Conservation (phyloP, 2,329 filamentous ascomycete genomes). For the Talaromyces sp. region DNA sequence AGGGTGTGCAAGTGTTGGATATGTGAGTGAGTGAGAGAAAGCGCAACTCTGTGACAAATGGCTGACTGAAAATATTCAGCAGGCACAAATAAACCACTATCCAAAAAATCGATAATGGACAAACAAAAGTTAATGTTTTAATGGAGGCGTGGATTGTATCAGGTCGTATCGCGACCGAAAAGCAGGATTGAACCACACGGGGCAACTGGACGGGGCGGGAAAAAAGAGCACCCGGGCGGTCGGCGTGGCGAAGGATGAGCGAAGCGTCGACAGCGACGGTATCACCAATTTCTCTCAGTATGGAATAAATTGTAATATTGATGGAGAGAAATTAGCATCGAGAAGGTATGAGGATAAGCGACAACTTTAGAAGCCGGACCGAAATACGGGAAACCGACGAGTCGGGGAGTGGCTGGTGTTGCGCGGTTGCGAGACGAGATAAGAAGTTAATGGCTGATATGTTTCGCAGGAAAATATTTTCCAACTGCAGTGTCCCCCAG, state of each 20-base stretch:
- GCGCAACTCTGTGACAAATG: constrained; percentile 6
- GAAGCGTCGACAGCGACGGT: neutral
- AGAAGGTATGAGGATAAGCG: constrained; percentile 1
- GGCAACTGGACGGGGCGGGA: constrained; percentile 1
- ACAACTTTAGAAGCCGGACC: neutral
- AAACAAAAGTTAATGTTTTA: too few relatives aligned
- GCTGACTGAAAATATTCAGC: neutral
- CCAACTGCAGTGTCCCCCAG: neutral
- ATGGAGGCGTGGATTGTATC: neutral
- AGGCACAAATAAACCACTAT: neutral
- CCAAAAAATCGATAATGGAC: neutral
- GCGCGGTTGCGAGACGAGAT: neutral
- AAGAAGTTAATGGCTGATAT: neutral
- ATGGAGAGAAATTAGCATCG: neutral
- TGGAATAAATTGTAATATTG: neutral
- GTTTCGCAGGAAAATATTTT: neutral
- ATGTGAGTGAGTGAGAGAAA: neutral
- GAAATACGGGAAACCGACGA: constrained; percentile 1
- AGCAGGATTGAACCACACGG: constrained; percentile 24
- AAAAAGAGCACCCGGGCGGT: constrained; percentile 7
- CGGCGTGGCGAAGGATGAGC: constrained; percentile 8
- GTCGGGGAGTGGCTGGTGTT: constrained; percentile 1
- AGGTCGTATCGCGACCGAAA: constrained; percentile 22
- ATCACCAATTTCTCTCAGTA: neutral
- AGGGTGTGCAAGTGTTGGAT: neutral